phyloP scores from a whole-genome alignment of 2,329 filamentous ascomycete genomes.

The Aspergillus sp. region DNA sequence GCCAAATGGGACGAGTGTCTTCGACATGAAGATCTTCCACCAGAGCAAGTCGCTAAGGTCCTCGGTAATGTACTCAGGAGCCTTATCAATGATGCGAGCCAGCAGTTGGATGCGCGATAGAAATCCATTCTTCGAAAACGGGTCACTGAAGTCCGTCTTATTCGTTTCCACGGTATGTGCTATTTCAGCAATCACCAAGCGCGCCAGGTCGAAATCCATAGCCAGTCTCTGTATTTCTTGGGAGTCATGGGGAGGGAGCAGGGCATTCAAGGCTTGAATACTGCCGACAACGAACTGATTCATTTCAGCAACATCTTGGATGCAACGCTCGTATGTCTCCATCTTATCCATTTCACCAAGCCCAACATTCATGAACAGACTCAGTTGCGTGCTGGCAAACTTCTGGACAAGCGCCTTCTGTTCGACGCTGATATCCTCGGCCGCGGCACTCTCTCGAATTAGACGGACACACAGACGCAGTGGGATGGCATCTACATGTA shows the following conservation, averaged over 20 bases:
- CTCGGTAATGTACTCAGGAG: constrained; percentile 60
- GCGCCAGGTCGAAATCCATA: constrained; percentile 59
- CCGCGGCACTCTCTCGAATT: constrained; percentile 67
- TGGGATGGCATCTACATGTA: constrained; percentile 42
- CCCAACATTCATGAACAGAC: constrained; percentile 57
- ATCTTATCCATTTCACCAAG: constrained; percentile 56
- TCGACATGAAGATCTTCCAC: constrained; percentile 67
- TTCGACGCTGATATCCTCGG: constrained; percentile 52
- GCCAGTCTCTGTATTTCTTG: constrained; percentile 58
- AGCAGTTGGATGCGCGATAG: constrained; percentile 56
- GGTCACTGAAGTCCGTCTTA: constrained; percentile 39
- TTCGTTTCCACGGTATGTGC: constrained; percentile 52
- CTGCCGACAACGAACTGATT: constrained; percentile 69
- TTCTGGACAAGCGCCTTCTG: constrained; percentile 61
- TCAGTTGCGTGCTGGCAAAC: constrained; percentile 62
- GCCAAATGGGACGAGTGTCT: constrained; percentile 58
- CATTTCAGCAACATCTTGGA: constrained; percentile 64
- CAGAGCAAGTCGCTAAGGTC: constrained; percentile 66
- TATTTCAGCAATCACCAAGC: constrained; percentile 63
- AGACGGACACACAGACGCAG: constrained; percentile 62
- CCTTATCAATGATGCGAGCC: constrained; percentile 58
- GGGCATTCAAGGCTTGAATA: constrained; percentile 60
- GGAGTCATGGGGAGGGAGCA: constrained; percentile 39
- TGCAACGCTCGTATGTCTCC: constrained; percentile 64
- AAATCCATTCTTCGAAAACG: constrained; percentile 45